Evolutionary conservation across 495 filamentous ascomycete genomes (phyloP).

Genomic region (Jackrogersella multiformis): DNA sequence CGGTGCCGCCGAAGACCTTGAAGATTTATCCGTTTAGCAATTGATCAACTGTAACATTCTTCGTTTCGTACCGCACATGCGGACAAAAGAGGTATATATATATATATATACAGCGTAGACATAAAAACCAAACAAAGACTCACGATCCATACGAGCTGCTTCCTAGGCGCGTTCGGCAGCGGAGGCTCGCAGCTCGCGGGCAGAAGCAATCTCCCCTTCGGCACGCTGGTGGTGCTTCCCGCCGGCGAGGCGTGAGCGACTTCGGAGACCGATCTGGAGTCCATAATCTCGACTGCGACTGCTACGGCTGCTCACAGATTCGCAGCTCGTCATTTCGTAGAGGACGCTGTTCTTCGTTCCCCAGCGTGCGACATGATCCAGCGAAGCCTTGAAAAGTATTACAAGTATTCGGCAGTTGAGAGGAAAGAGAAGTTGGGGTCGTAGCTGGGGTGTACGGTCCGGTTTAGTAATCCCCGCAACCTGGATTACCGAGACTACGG

Average conservation of each 20-base stretch:
- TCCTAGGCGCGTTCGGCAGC: slow-evolving; percentile 72
- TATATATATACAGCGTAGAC: background rate
- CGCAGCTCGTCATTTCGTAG: slow-evolving; percentile 27
- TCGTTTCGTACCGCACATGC: too few relatives aligned
- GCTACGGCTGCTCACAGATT: slow-evolving; percentile 12
- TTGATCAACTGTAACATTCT: background rate
- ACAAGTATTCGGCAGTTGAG: slow-evolving; percentile 16
- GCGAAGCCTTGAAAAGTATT: background rate
- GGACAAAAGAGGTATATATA: background rate
- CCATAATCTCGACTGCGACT: slow-evolving; percentile 33
- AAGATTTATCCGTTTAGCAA: background rate
- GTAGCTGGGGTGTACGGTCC: slow-evolving; percentile 18
- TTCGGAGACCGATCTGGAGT: slow-evolving; percentile 45
- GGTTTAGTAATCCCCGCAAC: slow-evolving; percentile 28
- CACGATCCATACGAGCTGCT: slow-evolving; percentile 85
- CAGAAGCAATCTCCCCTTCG: slow-evolving; percentile 59
- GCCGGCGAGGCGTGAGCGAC: slow-evolving; percentile 39
- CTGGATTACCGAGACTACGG: slow-evolving; percentile 17
- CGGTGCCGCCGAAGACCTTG: slow-evolving; percentile 91
- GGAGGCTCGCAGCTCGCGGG: slow-evolving; percentile 84
- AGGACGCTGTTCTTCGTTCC: slow-evolving; percentile 4
- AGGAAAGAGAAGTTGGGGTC: slow-evolving; percentile 22
- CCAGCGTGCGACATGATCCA: slow-evolving; percentile 4
- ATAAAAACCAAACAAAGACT: slow-evolving; percentile 38
- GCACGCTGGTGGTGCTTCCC: slow-evolving; percentile 33